phyloP scores from a whole-genome alignment of 495 filamentous ascomycete species.

The Filosporella fistucella region DNA sequence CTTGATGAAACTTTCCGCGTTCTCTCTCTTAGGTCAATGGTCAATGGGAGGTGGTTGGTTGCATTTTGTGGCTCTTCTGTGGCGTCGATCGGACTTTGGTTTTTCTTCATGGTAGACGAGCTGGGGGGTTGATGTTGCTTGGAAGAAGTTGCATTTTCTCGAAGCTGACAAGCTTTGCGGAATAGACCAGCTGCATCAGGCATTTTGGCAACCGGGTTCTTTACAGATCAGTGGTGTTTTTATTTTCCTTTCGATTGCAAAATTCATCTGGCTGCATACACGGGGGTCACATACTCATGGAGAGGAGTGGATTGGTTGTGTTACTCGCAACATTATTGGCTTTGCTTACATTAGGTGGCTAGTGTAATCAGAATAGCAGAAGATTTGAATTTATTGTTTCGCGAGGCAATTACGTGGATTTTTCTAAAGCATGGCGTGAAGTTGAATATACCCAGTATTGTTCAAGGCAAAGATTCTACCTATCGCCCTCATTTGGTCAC shows the following conservation, averaged over 20 bases:
- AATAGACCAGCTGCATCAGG: not conserved
- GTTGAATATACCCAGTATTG: too few species aligned
- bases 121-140: constrained; percentile 1
- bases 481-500: too few species aligned
- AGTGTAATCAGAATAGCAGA: constrained; percentile 1
- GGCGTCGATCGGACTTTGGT: constrained; percentile 19
- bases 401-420: too few species aligned
- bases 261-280: constrained; percentile 22
- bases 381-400: too few species aligned
- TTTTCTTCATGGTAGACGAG: constrained; percentile 9
- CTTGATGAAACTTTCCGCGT: constrained; percentile 24
- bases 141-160: constrained; percentile 7
- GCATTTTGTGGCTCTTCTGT: constrained; percentile 15
- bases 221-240: not conserved
- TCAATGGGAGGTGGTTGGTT: constrained; percentile 13
- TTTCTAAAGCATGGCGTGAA: too few species aligned
- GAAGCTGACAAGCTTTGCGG: not conserved
- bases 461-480: too few species aligned
- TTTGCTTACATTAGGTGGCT: constrained; percentile 4
- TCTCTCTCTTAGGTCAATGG: constrained; percentile 14
- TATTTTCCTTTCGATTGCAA: constrained; percentile 6
- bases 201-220: constrained; percentile 2
- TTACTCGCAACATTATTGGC: not conserved
- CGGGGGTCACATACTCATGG: constrained; percentile 11
- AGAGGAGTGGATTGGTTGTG: constrained; percentile 3